Percentiles rank a stretch among this genome's conserved stretches.
Conservation (phyloP, 1,284 basidiomycete species). For the Ganoderma boninense region DNA sequence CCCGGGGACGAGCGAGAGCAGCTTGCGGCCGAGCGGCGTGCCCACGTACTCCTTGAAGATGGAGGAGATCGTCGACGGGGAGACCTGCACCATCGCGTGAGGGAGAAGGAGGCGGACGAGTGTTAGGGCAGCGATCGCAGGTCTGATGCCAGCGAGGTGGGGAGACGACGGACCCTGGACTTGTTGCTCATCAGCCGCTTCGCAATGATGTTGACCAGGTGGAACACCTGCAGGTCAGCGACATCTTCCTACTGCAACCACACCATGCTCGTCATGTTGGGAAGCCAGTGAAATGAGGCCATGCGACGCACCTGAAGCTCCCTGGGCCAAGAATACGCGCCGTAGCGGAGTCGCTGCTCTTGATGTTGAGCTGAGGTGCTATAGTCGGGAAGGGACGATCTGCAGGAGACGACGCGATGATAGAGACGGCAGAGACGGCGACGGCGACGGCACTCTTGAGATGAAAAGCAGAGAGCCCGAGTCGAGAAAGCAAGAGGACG, state of each 20-base stretch:
- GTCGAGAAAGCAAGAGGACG: background rate
- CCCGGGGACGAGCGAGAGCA: conserved; percentile 95
- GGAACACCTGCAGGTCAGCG: too few species aligned
- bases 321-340: too few species aligned
- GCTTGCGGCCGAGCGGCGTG: conserved; percentile 74
- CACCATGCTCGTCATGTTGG: too few species aligned
- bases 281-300: too few species aligned
- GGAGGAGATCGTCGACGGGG: conserved; percentile 65
- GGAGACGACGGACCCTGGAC: conserved; percentile 60
- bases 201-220: too few species aligned
- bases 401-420: conserved; percentile 10
- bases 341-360: too few species aligned
- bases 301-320: too few species aligned
- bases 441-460: background rate
- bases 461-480: conserved; percentile 7
- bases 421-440: background rate
- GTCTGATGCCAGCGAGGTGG: background rate
- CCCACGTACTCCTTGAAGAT: conserved; percentile 90
- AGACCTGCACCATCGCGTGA: conserved; percentile 55
- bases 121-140: background rate
- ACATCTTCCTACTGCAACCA: too few species aligned
- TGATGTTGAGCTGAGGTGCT: too few species aligned
- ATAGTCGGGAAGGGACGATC: background rate
- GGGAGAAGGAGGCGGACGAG: background rate
- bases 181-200: conserved; percentile 69